Conservation (phyloP, 2,329 filamentous ascomycete species). For the Blumeria hordei region DNA sequence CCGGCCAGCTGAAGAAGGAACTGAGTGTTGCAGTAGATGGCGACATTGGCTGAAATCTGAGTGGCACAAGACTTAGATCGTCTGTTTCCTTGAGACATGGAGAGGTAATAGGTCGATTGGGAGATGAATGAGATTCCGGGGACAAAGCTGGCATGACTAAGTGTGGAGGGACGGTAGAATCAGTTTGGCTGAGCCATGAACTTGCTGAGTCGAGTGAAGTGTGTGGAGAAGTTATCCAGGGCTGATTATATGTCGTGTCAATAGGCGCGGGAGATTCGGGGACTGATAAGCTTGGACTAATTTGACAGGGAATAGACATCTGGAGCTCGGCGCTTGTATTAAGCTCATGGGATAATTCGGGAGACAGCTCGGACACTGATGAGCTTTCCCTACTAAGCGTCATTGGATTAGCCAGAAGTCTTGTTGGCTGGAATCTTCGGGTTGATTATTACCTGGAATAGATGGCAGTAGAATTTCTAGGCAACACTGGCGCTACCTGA, state of each 20-base stretch:
- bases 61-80: slow-evolving; percentile 9
- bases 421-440: background rate
- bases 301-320: slow-evolving; percentile 4
- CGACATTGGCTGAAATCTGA: slow-evolving; percentile 19
- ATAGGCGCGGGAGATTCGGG: slow-evolving; percentile 6
- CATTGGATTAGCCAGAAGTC: background rate
- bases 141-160: slow-evolving; percentile 16
- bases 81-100: slow-evolving; percentile 6
- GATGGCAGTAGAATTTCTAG: background rate
- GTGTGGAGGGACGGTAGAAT: slow-evolving; percentile 7
- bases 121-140: slow-evolving; percentile 13
- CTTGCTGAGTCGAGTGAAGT: slow-evolving; percentile 11
- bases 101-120: slow-evolving; percentile 5
- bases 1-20: slow-evolving; percentile 44
- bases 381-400: background rate
- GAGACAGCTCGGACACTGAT: background rate
- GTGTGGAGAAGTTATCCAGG: slow-evolving; percentile 9
- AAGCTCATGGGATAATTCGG: background rate
- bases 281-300: slow-evolving; percentile 9
- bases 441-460: background rate
- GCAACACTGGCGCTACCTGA: background rate
- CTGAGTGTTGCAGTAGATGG: slow-evolving; percentile 28
- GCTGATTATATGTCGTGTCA: slow-evolving; percentile 10
- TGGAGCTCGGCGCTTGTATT: slow-evolving; percentile 4
- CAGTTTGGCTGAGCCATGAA: slow-evolving; percentile 13